A percentile compares a stretch with the other conserved stretches of the same genome.
These are phyloP conservation scores for Phlegmacium glaucopus DNA, from an alignment of 768 basidiomycete genomes.

Conservation along the genomic window DNA sequence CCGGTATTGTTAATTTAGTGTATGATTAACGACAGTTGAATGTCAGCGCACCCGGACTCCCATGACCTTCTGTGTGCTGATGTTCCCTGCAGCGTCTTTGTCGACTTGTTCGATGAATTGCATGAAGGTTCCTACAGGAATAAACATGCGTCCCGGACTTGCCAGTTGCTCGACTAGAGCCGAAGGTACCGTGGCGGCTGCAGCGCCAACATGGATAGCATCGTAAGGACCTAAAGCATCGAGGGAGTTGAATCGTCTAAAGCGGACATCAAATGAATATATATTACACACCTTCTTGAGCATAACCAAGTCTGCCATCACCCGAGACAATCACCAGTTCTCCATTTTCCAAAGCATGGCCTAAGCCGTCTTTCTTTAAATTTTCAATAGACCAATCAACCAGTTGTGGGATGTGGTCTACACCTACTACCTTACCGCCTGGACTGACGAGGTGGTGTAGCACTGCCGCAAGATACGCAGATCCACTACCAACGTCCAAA, in stretches of 20 bases:
- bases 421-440: slow-evolving; percentile 71
- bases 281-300: slow-evolving; percentile 25
- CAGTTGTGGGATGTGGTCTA: slow-evolving; percentile 86
- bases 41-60: slow-evolving; percentile 66
- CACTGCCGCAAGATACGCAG: slow-evolving; percentile 83
- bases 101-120: slow-evolving; percentile 76
- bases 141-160: slow-evolving; percentile 81
- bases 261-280: background rate
- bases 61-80: slow-evolving; percentile 67
- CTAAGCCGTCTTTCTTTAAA: slow-evolving; percentile 62
- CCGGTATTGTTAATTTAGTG: background rate
- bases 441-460: slow-evolving; percentile 66
- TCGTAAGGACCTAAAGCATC: slow-evolving; percentile 57
- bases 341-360: slow-evolving; percentile 46
- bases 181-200: slow-evolving; percentile 70
- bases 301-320: slow-evolving; percentile 73
- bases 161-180: slow-evolving; percentile 77
- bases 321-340: slow-evolving; percentile 64
- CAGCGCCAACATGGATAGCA: slow-evolving; percentile 93
- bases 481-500: slow-evolving; percentile 89
- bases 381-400: slow-evolving; percentile 70
- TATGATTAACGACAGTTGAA: too few species aligned
- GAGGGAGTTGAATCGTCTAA: background rate
- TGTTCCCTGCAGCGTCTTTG: slow-evolving; percentile 66
- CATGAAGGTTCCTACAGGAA: slow-evolving; percentile 70